These are phyloP conservation scores for Huntiella abstrusa DNA, from an alignment of 2,329 filamentous ascomycete genomes.

Conservation along the genomic window DNA sequence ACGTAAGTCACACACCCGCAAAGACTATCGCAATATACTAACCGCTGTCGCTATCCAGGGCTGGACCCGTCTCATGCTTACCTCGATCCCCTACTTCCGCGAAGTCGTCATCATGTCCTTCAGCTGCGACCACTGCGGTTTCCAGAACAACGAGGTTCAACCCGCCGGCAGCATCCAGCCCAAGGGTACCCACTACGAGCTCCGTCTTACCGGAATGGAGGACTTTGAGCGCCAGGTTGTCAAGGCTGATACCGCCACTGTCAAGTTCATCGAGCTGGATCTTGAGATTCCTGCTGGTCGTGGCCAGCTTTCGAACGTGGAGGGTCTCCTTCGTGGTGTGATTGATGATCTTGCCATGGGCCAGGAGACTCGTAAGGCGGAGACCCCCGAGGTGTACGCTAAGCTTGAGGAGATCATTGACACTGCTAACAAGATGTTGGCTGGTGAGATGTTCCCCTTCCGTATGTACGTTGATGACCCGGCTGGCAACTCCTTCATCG, in stretches of 20 bases:
- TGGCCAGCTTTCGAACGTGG: slow-evolving; percentile 82
- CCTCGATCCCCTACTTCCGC: slow-evolving; percentile 89
- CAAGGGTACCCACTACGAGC: slow-evolving; percentile 65
- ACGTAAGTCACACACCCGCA: slow-evolving; percentile 30
- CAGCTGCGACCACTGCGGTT: slow-evolving; percentile 70
- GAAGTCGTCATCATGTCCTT: slow-evolving; percentile 98
- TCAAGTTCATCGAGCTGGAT: slow-evolving; percentile 80
- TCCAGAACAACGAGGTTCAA: slow-evolving; percentile 87
- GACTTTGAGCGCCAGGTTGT: slow-evolving; percentile 80
- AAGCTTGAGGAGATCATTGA: slow-evolving; percentile 63
- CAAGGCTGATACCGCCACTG: slow-evolving; percentile 72
- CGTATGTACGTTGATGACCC: slow-evolving; percentile 75
- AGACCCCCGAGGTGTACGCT: slow-evolving; percentile 56
- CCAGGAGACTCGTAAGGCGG: slow-evolving; percentile 63
- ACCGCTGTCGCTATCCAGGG: slow-evolving; percentile 34
- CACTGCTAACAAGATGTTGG: slow-evolving; percentile 58
- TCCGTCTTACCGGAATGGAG: slow-evolving; percentile 50
- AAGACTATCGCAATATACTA: slow-evolving; percentile 3
- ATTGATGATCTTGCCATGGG: slow-evolving; percentile 63
- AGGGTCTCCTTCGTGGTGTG: slow-evolving; percentile 65
- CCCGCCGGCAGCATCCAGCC: slow-evolving; percentile 83
- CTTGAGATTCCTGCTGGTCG: slow-evolving; percentile 83
- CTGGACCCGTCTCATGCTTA: slow-evolving; percentile 68
- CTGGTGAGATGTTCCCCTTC: slow-evolving; percentile 67
- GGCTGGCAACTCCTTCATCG: slow-evolving; percentile 91